Base-by-base conservation (phyloP, 2,329 filamentous ascomycete species). In the Cladosporium phlei region DNA sequence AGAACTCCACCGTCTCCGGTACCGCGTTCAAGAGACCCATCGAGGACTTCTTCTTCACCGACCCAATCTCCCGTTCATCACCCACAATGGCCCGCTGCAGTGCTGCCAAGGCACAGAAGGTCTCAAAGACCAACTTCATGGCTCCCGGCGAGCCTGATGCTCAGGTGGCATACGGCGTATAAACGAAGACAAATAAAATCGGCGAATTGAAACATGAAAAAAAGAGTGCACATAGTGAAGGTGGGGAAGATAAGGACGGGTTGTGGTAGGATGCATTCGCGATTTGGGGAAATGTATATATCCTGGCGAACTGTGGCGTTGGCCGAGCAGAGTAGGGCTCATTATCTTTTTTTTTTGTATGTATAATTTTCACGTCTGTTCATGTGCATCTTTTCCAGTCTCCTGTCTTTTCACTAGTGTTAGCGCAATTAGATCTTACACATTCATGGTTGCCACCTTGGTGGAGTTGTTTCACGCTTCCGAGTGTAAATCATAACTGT, bases 41-140 rank as follows among this genome's bases (percentile, higher is more conserved):
- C 59, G 83, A 95, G 61, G 88, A 98, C 75, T 98, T 98, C 70
- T 98, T 90, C 75, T 95, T 97, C 71, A 98, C 93, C 68, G 91
- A 98, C 71, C 82, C 85, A 49, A 96, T 98, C 69, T 95, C 90
- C 29, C 84, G 93, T 79, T 96, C 90, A 75, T 96, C 90, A 53
- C 90, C 93, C 42, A 98, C 93, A 49, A 98, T 98, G 93, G 93
- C 93, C 51, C 86, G 93, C 65, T 96, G 89, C 77, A 95, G 89
- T 39, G 91, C 88, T 44, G 86, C 90, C 56, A 97, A 96, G 79
- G 86, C 85, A 32, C 61, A 68, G 39, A 73, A 72, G 59, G 71
- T 74, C 57, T 65, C 71, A 20, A 55, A 68, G 48, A 75, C 69
- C 22, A 74, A 75, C 60, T 75, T 75, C 60, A 70, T 75, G 70